Percentiles rank a stretch among this genome's conserved stretches.
phyloP scores from a whole-genome alignment of 192 early-diverging fungal species.

The Fimicolochytrium jonesii region DNA sequence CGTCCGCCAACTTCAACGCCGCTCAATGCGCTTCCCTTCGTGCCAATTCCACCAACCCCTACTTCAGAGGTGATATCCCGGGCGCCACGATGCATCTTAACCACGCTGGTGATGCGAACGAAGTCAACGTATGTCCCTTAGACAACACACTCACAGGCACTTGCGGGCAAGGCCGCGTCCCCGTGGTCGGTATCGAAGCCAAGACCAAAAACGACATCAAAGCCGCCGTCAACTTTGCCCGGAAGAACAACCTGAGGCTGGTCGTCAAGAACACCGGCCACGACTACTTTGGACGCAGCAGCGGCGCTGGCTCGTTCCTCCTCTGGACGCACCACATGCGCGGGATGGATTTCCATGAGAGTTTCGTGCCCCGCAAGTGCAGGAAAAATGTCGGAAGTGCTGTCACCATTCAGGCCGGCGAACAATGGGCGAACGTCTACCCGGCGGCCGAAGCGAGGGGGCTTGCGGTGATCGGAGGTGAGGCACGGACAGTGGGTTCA shows the following conservation, averaged over 20 bases:
- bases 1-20: neutral
- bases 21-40: neutral
- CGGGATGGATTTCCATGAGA: conserved; percentile 14
- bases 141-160: neutral
- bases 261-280: conserved; percentile 58
- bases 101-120: neutral
- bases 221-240: conserved; percentile 7
- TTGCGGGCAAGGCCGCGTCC: neutral
- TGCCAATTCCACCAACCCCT: neutral
- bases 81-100: neutral
- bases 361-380: conserved; percentile 1
- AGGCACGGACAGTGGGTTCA: neutral
- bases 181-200: neutral
- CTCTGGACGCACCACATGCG: conserved; percentile 46
- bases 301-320: conserved; percentile 37
- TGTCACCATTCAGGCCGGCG: conserved; percentile 42
- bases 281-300: conserved; percentile 43
- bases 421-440: conserved; percentile 29
- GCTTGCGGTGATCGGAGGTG: neutral
- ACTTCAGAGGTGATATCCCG: neutral
- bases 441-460: conserved; percentile 17
- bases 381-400: too few species aligned
- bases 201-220: neutral
- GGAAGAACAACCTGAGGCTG: conserved; percentile 38
- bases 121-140: neutral